Percentiles rank a stretch among this genome's conserved stretches.
phyloP scores from a whole-genome alignment of 2,329 filamentous ascomycete genomes.

The Aspergillus oerlinghausenensis region DNA sequence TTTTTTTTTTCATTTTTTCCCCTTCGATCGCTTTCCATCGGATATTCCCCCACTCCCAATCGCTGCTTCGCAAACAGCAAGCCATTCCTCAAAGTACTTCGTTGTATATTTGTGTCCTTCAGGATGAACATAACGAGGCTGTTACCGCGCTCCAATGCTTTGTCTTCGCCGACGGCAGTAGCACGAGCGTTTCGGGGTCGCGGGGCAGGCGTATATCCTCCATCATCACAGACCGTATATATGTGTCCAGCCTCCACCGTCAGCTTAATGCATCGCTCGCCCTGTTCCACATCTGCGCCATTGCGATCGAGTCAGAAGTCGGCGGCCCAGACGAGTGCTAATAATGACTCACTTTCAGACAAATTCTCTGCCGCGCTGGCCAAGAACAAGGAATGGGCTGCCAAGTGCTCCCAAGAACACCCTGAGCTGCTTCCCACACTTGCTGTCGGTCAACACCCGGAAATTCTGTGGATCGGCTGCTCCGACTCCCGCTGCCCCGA shows the following conservation, averaged over 20 bases:
- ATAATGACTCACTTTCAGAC: background rate
- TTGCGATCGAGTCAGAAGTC: background rate
- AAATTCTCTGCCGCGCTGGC: conserved; percentile 24
- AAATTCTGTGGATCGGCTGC: conserved; percentile 77
- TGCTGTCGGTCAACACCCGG: conserved; percentile 60
- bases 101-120: background rate
- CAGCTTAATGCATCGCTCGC: background rate
- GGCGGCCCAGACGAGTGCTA: background rate
- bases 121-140: conserved; percentile 22
- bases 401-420: conserved; percentile 60
- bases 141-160: conserved; percentile 13
- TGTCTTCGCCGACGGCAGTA: conserved; percentile 10
- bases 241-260: background rate
- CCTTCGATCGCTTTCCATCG: conserved; percentile 2
- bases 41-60: background rate
- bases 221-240: background rate
- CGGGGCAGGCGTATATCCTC: background rate
- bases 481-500: conserved; percentile 82
- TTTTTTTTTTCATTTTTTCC: conserved; percentile 2
- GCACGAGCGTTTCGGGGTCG: conserved; percentile 4
- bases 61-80: background rate
- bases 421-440: conserved; percentile 67
- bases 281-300: background rate
- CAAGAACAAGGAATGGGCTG: conserved; percentile 67
- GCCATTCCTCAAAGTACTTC: background rate